Evolutionary conservation across 2,329 filamentous ascomycete genomes (phyloP), one percentile per base, ranked within the genome.

Genomic region (Ophiocordyceps australis): DNA sequence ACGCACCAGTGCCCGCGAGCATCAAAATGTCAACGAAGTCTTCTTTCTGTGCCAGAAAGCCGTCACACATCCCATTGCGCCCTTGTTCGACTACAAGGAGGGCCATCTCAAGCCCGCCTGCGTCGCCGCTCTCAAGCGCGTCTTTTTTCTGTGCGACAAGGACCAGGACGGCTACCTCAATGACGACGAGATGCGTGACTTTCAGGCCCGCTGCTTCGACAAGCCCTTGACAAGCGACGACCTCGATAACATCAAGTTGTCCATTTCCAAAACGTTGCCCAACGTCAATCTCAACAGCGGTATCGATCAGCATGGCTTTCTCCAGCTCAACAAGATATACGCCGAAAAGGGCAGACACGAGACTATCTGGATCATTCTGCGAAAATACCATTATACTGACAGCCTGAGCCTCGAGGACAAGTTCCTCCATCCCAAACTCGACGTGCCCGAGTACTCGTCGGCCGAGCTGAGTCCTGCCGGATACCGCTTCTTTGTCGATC

Each of bases 21-120:
- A 93, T 44, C 74, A 77, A 39, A 94, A 94, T 49, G 80, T 94
- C 46, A 92, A 93, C 47, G 85, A 86, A 49, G 82, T 86, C 31
- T 95, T 98, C 55, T 95, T 93, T 43, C 71, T 98, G 10, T 98
- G 89, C 49, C 89, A 98, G 50, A 95, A 95, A 46, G 89, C 89
- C 12, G 86, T 98, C 39, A 94, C 85, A 3, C 85, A 95, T 48
- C 89, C 89, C 1, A 92, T 98, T 37, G 86, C 89, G 1, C 89
- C 89, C 6, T 65, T 98, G 5, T 98, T 92, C 46, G 89, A 98
- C 50, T 85, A 91, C 31, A 98, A 95, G 52, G 89, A 98, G 51
- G 72, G 61, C 1, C 66, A 71, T 29, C 57, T 98, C 26, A 98
- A 98, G 53, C 85, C 85, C 0, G 78, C 79, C 1, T 89, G 86